Base-by-base conservation (phyloP, 2,329 filamentous ascomycete species). In the Fusarium tricinctum region DNA sequence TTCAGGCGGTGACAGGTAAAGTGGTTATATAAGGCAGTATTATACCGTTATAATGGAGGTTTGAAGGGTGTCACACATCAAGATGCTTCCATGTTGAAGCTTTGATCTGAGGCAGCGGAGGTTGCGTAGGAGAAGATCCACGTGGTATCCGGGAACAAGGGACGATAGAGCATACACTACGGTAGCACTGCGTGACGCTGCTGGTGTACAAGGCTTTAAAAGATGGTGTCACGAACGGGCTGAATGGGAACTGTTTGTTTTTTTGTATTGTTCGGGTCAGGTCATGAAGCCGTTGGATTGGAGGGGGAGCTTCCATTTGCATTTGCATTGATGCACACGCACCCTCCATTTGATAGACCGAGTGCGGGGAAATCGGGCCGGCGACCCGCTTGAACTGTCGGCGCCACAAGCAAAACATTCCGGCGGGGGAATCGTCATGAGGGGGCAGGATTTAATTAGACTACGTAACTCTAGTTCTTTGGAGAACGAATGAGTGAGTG, bases 341-440 rank as follows among this genome's bases (percentile, higher is more conserved):
- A 38, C 35, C 35, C 35, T 38, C 35, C 35, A 33, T 33, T 39
- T 42, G 56, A 54, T 64, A 63, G 55, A 59, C 54, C 35, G 68
- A 72, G 66, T 74, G 72, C 70, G 68, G 68, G 72, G 70, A 70
- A 74, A 71, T 74, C 72, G 72, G 72, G 43, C 72, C 72, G 72
- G 58, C 33, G 55, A 47, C 50, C 72, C 72, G 72, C 63, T 55
- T 47, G 30, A 38, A 42, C 44, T 62, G 44, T 66, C 72, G 72
- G 72, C 70, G 68, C 72, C 70, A 74, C 72, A 66, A 61, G 38
- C 49, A 59, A 46, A 40, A 53, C 48, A 61, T 71, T 72, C 72
- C 72, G 72, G 66, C 47, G 60, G 65, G 62, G 66, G 63, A 69
- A 33, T 30, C 63, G 55, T 53, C 40, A 70, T 70, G 47, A 59